Base-by-base conservation (phyloP, 2,329 filamentous ascomycete genomes). In the Aureobasidium vineae region DNA sequence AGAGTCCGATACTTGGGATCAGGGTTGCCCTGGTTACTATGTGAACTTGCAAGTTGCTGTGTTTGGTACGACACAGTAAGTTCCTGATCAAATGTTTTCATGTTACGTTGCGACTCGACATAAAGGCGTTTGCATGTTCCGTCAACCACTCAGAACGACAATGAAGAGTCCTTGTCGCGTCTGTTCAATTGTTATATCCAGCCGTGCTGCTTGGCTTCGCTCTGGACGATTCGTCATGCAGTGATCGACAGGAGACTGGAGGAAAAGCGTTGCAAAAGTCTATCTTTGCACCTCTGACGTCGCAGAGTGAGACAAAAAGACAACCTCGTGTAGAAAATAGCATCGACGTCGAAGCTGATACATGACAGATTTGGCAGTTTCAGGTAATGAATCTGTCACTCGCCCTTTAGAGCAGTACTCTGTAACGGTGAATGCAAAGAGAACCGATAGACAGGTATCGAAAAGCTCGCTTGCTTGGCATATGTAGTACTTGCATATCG, bases 401-500 rank as follows among this genome's bases (percentile, higher is more conserved):
- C 13, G 19, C 5, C 19, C 26, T 13, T 52, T n/a, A 19, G 8
- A 33, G 19, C 11, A 43, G 7, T 5, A 41, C 13, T 36, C 41
- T 45, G 41, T 41, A 60, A 47, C 38, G 47, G 26, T 47, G n/a
- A 23, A 21, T 33, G 56, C 21, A 40, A 31, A 57, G 38, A 57
- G 19, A 43, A 60, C 19, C 26, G 28, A 60, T 36, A 60, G 31
- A 60, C 40, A 23, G 19, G 40, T 60, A 23, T 60, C 54, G 38
- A 43, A 33, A 59, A 31, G 26, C 40, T 47, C n/a, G 36, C 21
- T 47, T 26, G 15, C 59, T 63, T 63, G 59, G 59, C 59, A 26
- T 50, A 50, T 40, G 45, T 63, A 49, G 59, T 16, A 50, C 43
- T 49, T 52, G 43, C 57, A 61, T 61, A 47, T 47, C 40, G 49